Evolutionary conservation across 768 basidiomycete genomes (phyloP), one percentile per base, ranked within the genome.

Genomic region (Naganishia kalamii): DNA sequence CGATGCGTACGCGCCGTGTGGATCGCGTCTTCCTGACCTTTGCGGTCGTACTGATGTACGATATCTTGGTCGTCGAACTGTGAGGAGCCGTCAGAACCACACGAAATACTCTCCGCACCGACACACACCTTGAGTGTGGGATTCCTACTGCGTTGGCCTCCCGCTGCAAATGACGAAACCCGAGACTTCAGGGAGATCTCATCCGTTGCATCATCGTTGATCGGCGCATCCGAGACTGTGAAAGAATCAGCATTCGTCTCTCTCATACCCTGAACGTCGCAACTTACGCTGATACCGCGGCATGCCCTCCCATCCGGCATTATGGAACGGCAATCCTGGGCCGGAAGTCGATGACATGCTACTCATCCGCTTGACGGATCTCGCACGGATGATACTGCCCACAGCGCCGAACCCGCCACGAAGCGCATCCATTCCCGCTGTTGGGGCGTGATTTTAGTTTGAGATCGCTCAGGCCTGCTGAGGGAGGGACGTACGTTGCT

Each of bases 391-490:
- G 72, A 98, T 88, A 74, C 88, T 91, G 19, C 96, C 93, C 46
- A 97, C 81, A 0, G 92, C 84, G 4, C 93, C 92, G 71, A 93
- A 93, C 1, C 88, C 88, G 17, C 94, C 93, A 19, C 96, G 85
- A 0, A 98, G 83, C 1, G 92, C 84, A 68, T 92, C 92, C 76
- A 96, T 88, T 2, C 93, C 93, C 0, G 94, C 49, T 66, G 52
- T 19, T 4, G n/a, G n/a, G 43, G n/a, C 3, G 21, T 17, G 1
- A 35, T 27, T n/a, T 62, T 23, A 46, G 27, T 4, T 21, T 23
- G 33, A 6, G n/a, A 11, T 12, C 32, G 17, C 15, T 27, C 27
- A 15, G 11, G 11, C 30, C 30, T 43, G 4, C 12, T 25, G 3
- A 8, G 23, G 13, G 13, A 30, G 0, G n/a, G 17, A 68, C 70